These are phyloP conservation scores for Ochromonas danica DNA, from an alignment of 108 stramenopile genomes.

Conservation along the genomic window DNA sequence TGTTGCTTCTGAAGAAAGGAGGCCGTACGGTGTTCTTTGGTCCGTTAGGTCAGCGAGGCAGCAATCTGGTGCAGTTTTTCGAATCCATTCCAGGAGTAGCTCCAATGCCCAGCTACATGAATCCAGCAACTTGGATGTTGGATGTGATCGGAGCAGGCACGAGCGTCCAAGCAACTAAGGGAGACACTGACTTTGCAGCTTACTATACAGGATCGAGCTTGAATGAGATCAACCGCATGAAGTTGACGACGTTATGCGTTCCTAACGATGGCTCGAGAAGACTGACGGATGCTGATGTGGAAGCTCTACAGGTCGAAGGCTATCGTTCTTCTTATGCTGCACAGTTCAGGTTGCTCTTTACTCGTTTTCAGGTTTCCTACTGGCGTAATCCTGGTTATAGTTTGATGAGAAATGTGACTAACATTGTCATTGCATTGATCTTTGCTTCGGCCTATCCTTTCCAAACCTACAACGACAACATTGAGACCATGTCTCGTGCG, in stretches of 20 bases:
- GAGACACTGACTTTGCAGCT: neutral
- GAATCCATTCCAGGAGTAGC: conserved; percentile 46
- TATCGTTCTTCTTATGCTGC: neutral
- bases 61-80: conserved; percentile 64
- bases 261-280: neutral
- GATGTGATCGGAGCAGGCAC: conserved; percentile 42
- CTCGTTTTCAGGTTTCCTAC: no score
- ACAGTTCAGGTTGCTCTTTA: neutral
- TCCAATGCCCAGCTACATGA: neutral
- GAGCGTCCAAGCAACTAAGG: no score
- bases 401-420: conserved; percentile 39
- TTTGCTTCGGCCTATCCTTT: neutral
- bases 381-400: conserved; percentile 61
- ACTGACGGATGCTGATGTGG: neutral
- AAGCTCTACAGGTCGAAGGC: neutral
- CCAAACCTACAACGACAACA: neutral
- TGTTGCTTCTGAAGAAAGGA: conserved; percentile 62
- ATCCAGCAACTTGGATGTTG: conserved; percentile 43
- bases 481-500: no score
- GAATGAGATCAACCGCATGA: neutral
- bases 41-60: neutral
- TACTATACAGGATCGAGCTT: neutral
- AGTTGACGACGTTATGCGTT: neutral
- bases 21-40: conserved; percentile 79
- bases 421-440: conserved; percentile 2